Base-by-base conservation (phyloP, 768 basidiomycete genomes). In the Mycena rebaudengoi region DNA sequence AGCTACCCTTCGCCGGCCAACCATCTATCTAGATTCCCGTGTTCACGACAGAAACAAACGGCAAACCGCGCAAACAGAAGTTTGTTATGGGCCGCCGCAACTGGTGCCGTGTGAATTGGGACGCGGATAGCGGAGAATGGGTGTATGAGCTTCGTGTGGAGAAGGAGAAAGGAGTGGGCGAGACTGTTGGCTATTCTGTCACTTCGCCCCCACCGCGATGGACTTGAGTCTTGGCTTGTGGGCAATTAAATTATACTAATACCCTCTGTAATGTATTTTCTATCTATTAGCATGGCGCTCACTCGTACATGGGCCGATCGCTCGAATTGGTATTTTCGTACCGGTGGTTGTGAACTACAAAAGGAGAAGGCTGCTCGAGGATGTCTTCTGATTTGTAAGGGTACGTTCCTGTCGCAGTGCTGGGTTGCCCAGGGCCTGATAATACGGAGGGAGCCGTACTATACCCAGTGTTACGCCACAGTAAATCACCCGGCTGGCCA, bases 71-170 rank as follows among this genome's bases (percentile, higher is more conserved):
- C 35, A 94, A 93, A 74, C 87, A 89, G 57, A 92, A 88, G 70
- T 89, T 84, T 69, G 89, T 98, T 60, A 96, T 96, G 89, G 94
- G 93, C 2, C 80, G 87, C 57, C 85, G 96, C 35, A 98, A 98
- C 74, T 99, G 94, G 89, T 91, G 92, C 71, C 83, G 83, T 35
- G 87, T 93, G 8, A 77, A 83, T 30, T 89, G 74, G 14, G 52
- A 69, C 3, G 83, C 74, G 12, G 46, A 70, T 2, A 83, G 85
- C 6, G 89, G 90, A 0, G 90, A 91, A 6, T 69, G 98, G 67
- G 76, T 86, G 8, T 98, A 93, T 65, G 91, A 95, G 68, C 87
- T 98, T 70, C 86, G 92, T 1, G 88, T 98, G 11, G 97, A 99
- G 76, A 91, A 85, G 67, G 81, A 83, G 66, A 96, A 94, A 71